Evolutionary conservation across 2,329 filamentous ascomycete genomes (phyloP).

Genomic region (Talaromyces funiculosus): DNA sequence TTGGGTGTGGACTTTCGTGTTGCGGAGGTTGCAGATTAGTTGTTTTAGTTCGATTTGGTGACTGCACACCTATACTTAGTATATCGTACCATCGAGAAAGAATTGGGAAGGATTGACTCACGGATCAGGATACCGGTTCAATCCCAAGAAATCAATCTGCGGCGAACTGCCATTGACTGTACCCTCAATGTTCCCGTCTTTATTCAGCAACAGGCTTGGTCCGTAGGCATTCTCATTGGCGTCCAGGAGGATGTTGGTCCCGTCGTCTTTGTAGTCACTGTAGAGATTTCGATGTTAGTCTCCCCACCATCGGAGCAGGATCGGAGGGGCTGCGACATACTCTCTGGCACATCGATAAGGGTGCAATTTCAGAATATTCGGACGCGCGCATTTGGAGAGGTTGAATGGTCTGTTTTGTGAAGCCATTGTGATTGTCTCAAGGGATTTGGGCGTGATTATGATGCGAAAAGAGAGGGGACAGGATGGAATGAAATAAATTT

Average conservation of each 20-base stretch:
- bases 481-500: neutral
- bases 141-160: conserved; percentile 68
- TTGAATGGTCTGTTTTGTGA: conserved; percentile 56
- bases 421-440: conserved; percentile 27
- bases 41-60: conserved; percentile 86
- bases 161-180: conserved; percentile 39
- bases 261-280: conserved; percentile 98
- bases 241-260: conserved; percentile 90
- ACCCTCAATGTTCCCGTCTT: conserved; percentile 46
- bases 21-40: conserved; percentile 78
- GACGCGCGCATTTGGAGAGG: conserved; percentile 65
- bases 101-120: conserved; percentile 23
- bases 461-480: neutral
- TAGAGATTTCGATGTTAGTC: neutral
- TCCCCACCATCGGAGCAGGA: conserved; percentile 7
- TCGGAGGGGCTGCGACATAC: conserved; percentile 45
- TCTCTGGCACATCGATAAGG: conserved; percentile 79
- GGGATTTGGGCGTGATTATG: neutral
- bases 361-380: conserved; percentile 70
- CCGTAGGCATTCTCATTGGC: conserved; percentile 98
- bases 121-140: conserved; percentile 95
- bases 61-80: conserved; percentile 26
- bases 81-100: neutral
- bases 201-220: conserved; percentile 60
- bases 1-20: conserved; percentile 69